These are phyloP conservation scores for Canna indica DNA, from an alignment of 176 grass and related monocot species.

Conservation along the genomic window DNA sequence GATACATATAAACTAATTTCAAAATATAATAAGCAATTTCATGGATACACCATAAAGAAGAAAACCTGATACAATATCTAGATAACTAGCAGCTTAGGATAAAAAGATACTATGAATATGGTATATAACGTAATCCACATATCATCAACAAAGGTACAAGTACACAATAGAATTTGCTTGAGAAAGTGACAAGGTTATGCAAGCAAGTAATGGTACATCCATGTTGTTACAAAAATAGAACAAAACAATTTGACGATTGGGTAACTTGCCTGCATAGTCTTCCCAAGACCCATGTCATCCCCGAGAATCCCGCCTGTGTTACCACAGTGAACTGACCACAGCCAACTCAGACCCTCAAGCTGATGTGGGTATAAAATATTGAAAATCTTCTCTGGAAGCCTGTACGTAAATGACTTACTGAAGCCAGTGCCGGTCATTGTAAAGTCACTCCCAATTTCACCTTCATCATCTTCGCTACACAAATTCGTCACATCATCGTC, in stretches of 20 bases:
- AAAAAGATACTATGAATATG: not conserved
- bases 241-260: not conserved
- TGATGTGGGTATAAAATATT: conserved; percentile 65
- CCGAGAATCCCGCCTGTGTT: conserved; percentile 67
- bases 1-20: not conserved
- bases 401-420: conserved; percentile 33
- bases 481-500: not conserved
- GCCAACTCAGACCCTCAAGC: conserved; percentile 61
- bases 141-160: not conserved
- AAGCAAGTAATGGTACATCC: not conserved
- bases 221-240: not conserved
- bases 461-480: conserved; percentile 25
- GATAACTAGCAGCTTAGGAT: not conserved
- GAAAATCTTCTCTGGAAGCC: conserved; percentile 37
- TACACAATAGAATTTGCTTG: not conserved
- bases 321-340: conserved; percentile 70
- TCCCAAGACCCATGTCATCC: conserved; percentile 96
- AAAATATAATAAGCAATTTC: not conserved
- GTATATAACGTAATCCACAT: not conserved
- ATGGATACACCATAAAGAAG: not conserved
- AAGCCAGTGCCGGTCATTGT: conserved; percentile 35
- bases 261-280: conserved; percentile 70
- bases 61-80: not conserved
- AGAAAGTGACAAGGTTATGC: no score
- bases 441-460: conserved; percentile 34